A percentile compares a stretch with the other conserved stretches of the same genome.
These are phyloP conservation scores for Camellia sinensis DNA, from an alignment of 148 eudicot genomes.

Conservation along the genomic window DNA sequence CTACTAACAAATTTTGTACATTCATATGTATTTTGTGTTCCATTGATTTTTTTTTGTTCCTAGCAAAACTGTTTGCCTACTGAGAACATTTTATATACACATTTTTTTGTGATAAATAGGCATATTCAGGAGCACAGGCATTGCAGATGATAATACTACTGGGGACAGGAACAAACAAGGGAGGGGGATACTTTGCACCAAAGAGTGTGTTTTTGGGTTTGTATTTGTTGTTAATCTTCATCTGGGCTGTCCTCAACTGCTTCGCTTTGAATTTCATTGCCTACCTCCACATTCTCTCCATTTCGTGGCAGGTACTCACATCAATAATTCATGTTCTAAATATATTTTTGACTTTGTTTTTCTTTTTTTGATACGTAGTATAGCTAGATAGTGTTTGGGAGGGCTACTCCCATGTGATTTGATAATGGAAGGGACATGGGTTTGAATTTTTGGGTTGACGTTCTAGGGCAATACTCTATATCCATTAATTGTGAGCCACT, in stretches of 20 bases:
- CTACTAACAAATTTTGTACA: too few species aligned
- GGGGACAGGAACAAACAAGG: constrained; percentile 59
- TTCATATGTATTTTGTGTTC: too few species aligned
- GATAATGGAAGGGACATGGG: too few species aligned
- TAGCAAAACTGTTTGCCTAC: not conserved
- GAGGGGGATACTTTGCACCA: constrained; percentile 63
- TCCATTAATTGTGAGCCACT: too few species aligned
- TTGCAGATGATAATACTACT: constrained; percentile 55
- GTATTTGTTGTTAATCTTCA: constrained; percentile 37
- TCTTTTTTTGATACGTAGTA: too few species aligned
- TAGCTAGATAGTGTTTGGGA: too few species aligned
- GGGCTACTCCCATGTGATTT: too few species aligned
- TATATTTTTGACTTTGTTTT: not conserved
- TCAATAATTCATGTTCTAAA: too few species aligned
- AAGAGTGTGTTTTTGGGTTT: constrained; percentile 48
- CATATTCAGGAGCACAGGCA: constrained; percentile 59
- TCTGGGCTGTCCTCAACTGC: constrained; percentile 69
- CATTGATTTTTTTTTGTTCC: too few species aligned
- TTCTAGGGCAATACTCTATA: too few species aligned
- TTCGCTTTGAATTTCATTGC: constrained; percentile 58
- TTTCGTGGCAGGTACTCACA: constrained; percentile 56
- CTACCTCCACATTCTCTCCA: constrained; percentile 48
- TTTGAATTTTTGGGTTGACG: too few species aligned
- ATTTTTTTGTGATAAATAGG: constrained; percentile 28
- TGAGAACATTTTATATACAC: not conserved